Percentiles rank a stretch among this genome's conserved stretches.
phyloP scores from a whole-genome alignment of 257 asterid genomes.

The Solanum rostratum region DNA sequence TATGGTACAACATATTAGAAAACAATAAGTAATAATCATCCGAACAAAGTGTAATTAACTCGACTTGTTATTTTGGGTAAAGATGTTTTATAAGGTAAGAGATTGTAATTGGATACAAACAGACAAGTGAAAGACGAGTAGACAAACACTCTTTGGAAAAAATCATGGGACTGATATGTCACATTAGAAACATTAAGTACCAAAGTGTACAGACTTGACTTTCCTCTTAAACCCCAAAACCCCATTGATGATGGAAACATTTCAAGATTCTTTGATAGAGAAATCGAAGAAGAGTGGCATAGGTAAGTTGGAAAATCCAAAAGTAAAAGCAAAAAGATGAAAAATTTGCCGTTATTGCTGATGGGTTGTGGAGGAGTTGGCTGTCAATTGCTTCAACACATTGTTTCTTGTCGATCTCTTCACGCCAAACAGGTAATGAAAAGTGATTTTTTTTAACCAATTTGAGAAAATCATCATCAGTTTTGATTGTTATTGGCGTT shows the following conservation, averaged over 20 bases:
- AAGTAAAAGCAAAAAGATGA: slow-evolving; percentile 16
- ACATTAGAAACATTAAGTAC: neutral
- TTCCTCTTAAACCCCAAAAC: neutral
- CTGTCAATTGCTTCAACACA: slow-evolving; percentile 79
- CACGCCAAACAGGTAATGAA: slow-evolving; percentile 48
- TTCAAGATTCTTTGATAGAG: neutral
- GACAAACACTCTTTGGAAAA: neutral
- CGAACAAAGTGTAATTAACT: neutral
- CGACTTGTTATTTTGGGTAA: too few species aligned
- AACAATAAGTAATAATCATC: neutral
- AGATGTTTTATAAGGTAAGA: too few species aligned
- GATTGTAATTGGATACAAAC: too few species aligned
- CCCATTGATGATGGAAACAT: neutral
- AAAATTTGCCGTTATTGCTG: slow-evolving; percentile 44
- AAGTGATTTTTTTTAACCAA: neutral
- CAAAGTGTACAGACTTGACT: neutral
- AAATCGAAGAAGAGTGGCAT: neutral
- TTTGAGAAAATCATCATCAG: neutral
- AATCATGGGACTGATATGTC: neutral
- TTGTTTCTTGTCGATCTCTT: slow-evolving; percentile 65
- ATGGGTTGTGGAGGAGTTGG: slow-evolving; percentile 97
- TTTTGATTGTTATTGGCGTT: neutral
- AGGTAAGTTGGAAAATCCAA: neutral
- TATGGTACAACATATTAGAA: neutral
- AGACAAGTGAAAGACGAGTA: too few species aligned